Evolutionary conservation across 305 asterid species (phyloP), one percentile per base, ranked within the genome.

Genomic region (Petunia hybrid): DNA sequence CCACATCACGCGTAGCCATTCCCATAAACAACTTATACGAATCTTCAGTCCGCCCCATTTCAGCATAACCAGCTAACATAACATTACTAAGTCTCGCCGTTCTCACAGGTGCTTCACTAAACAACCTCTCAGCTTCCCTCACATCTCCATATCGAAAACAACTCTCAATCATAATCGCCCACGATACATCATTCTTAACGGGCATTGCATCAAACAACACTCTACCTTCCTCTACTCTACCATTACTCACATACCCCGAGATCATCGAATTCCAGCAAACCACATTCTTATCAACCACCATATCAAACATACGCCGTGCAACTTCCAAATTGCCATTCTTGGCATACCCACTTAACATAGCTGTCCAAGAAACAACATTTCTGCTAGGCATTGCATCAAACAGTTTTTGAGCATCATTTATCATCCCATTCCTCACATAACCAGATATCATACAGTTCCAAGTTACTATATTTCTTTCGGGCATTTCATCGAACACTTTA

Each of bases 31-130:
- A 81, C 85, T 83, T 84, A 59, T 70, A 81, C 4, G 84, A 81
- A 88, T 81, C 87, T 38, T 87, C 85, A 77, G 80, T 13, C 8
- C 81, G 31, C 82, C 85, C 68, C 63, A 69, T 77, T 36, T 66
- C 90, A 56, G 83, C 85, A 84, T 91, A 91, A 22, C 93, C 93
- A 16, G 89, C 85, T 81, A 91, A 81, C 93, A 91, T 91, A 70
- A 87, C 89, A 83, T 91, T 91, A 68, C 85, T 88, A 70, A 91
- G 78, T 78, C 83, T 53, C 85, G 87, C 51, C 67, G 82, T 85
- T 84, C 61, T 69, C 64, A 63, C 43, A 12, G 71, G 74, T 80
- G 87, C 89, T 80, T 82, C 82, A 13, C 56, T 55, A 80, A 90
- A 90, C 85, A 90, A 73, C 53, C 83, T 79, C 85, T 90, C 91